phyloP scores from a whole-genome alignment of 441 rosid species.

The Populus trichocarpa region DNA sequence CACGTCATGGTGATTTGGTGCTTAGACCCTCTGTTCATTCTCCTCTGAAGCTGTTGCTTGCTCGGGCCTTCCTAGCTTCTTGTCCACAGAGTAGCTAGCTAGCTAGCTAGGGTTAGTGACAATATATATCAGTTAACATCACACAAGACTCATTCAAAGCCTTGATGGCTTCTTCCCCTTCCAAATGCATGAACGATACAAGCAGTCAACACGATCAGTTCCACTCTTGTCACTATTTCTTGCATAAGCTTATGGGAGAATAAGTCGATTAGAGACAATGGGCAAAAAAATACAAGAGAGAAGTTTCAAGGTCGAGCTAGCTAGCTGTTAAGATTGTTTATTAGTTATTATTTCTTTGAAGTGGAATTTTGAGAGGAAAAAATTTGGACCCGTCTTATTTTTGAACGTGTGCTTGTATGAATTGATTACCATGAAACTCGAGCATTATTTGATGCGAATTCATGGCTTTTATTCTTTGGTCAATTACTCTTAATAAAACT shows the following conservation, averaged over 20 bases:
- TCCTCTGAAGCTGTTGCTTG: conserved; percentile 10
- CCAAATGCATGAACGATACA: conserved; percentile 14
- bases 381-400: not conserved
- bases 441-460: not conserved
- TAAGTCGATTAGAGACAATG: not conserved
- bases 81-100: not conserved
- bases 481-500: not conserved
- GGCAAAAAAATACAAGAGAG: not conserved
- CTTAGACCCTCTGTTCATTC: conserved; percentile 27
- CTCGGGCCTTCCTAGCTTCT: not conserved
- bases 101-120: not conserved
- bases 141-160: conserved; percentile 13
- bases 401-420: not conserved
- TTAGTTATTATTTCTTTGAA: not conserved
- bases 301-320: not conserved
- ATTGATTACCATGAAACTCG: not conserved
- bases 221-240: not conserved
- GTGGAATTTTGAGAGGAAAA: not conserved
- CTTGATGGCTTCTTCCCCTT: not conserved
- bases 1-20: conserved; percentile 15
- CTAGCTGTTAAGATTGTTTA: not conserved
- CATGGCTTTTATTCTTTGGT: not conserved
- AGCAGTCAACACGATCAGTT: conserved; percentile 1
- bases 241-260: not conserved
- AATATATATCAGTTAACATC: not conserved